Evolutionary conservation across 2,329 filamentous ascomycete species (phyloP).

Genomic region (Ophiosphaerella narmari): DNA sequence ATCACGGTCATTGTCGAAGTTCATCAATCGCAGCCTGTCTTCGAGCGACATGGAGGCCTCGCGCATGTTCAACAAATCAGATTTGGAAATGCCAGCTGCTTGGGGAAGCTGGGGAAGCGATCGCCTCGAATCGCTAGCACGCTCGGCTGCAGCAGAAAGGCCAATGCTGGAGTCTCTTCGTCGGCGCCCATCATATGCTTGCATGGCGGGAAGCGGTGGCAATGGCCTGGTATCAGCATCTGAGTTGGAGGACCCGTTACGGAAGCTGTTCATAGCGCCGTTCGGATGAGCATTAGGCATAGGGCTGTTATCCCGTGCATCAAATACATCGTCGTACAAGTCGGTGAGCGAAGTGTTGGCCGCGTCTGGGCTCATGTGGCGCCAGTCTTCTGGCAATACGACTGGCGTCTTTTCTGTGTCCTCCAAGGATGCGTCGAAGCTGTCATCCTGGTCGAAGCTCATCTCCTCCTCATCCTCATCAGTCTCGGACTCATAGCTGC

Average conservation of each 20-base stretch:
- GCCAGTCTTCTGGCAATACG: conserved; percentile 96
- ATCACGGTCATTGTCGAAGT: conserved; percentile 65
- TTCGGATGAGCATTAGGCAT: conserved; percentile 60
- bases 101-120: conserved; percentile 73
- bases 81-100: conserved; percentile 70
- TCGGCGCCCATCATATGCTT: conserved; percentile 59
- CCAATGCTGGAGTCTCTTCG: conserved; percentile 64
- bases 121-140: conserved; percentile 68
- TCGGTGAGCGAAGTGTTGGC: conserved; percentile 60
- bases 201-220: conserved; percentile 77
- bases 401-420: conserved; percentile 97
- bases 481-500: conserved; percentile 83
- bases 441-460: conserved; percentile 73
- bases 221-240: conserved; percentile 83
- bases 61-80: conserved; percentile 77
- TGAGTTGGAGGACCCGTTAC: conserved; percentile 75
- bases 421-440: conserved; percentile 93
- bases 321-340: conserved; percentile 70
- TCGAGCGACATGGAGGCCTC: conserved; percentile 79
- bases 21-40: conserved; percentile 85
- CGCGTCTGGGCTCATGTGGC: conserved; percentile 71
- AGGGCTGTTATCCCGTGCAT: conserved; percentile 65
- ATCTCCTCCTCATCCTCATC: conserved; percentile 75
- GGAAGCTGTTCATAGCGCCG: conserved; percentile 50
- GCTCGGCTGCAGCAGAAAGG: conserved; percentile 73